Evolutionary conservation across 805 yeast genomes (phyloP).

Genomic region (Starmera caribaea): DNA sequence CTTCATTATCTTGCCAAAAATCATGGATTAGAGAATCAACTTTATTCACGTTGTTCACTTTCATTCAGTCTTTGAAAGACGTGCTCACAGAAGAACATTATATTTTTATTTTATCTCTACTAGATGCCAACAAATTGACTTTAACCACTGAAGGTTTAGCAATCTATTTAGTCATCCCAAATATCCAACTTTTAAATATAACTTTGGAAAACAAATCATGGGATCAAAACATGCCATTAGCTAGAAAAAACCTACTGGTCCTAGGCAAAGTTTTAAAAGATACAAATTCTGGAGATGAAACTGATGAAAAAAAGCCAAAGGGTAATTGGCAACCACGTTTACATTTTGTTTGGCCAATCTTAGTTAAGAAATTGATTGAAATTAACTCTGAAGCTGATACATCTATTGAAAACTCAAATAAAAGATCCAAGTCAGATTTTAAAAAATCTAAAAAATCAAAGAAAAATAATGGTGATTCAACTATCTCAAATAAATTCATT

Average conservation of each 20-base stretch:
- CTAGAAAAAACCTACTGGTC: slow-evolving; percentile 53
- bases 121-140: slow-evolving; percentile 46
- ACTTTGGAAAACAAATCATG: slow-evolving; percentile 31
- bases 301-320: slow-evolving; percentile 23
- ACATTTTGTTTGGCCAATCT: slow-evolving; percentile 66
- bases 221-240: slow-evolving; percentile 66
- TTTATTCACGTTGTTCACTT: slow-evolving; percentile 56
- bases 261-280: slow-evolving; percentile 60
- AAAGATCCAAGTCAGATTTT: slow-evolving; percentile 26
- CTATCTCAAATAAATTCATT: slow-evolving; percentile 17
- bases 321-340: slow-evolving; percentile 70
- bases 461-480: slow-evolving; percentile 11
- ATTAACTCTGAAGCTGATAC: slow-evolving; percentile 5
- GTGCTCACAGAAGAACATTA: slow-evolving; percentile 13
- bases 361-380: slow-evolving; percentile 34
- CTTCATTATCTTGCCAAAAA: slow-evolving; percentile 53
- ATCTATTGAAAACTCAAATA: slow-evolving; percentile 24
- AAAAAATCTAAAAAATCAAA: slow-evolving; percentile 14
- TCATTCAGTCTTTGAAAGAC: slow-evolving; percentile 25
- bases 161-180: slow-evolving; percentile 47
- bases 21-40: slow-evolving; percentile 85
- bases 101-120: slow-evolving; percentile 26
- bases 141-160: slow-evolving; percentile 77
- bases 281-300: slow-evolving; percentile 27
- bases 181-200: slow-evolving; percentile 1